Base-by-base conservation (phyloP, 805 yeast genomes). In the Wickerhamomyces silvicola region DNA sequence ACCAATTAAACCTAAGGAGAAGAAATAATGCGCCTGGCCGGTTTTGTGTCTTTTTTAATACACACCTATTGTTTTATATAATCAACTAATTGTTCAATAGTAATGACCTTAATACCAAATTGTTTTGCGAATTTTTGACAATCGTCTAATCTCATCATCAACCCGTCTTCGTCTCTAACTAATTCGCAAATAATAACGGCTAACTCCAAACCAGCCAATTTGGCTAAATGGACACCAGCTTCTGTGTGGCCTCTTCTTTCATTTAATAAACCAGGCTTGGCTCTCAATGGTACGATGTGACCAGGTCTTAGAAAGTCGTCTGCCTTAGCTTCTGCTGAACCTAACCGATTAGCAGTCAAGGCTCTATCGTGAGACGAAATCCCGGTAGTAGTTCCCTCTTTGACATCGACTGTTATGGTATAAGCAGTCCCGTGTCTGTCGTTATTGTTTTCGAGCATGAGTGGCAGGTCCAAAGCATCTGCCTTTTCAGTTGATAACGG, bases 401-500 rank as follows among this genome's bases (percentile, higher is more conserved):
- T 76, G 41, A 64, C 77, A 54, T 92, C 99, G 32, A 84, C 84
- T 1, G 97, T 86, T 30, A 92, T 77, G 2, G 98, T 92, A 60
- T 92, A 92, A 2, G 97, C 97, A 2, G 99, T 92, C 9, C 95
- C 94, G 47, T 92, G 97, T 54, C 94, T 77, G 54, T 92, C 98
- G 35, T 68, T 62, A 39, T 68, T 67, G 13, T 50, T 38, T 4
- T 57, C 47, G 17, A 46, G 37, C 92, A 92, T 81, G 31, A 83
- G 69, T 27, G 88, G 95, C 36, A 92, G 70, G 25, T 81, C 81
- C 30, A 92, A 69, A 31, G 66, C 56, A 52, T 90, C 94, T 2
- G 97, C 97, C 35, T 82, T 65, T 38, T 71, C 76, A 23, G 74
- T 74, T 12, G 85, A 68, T 45, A 90, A 59, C 10, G 99, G 98